Evolutionary conservation across 2,329 filamentous ascomycete species (phyloP), one percentile per base, ranked within the genome.

Genomic region (Paecilomyces variotii): DNA sequence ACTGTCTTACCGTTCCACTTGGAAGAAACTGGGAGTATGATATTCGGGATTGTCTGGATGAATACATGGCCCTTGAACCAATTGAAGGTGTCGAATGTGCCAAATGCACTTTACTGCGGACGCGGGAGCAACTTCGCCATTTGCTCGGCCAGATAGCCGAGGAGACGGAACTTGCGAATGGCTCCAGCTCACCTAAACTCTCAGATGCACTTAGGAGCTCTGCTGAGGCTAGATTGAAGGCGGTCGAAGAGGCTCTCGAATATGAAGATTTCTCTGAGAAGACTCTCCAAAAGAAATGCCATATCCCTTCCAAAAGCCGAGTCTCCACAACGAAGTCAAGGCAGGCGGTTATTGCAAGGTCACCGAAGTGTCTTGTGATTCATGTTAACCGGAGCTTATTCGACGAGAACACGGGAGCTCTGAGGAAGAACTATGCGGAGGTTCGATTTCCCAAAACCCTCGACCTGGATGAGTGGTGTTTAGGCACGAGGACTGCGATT

Each of bases 361-460:
- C 91, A 1, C 94, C 94, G 0, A 85, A 86, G 62, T 90, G 88
- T 58, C 78, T 99, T 12, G 89, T 87, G 0, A 80, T 97, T 7
- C 94, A 99, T 70, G 83, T 97, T 70, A 97, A 97, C 68, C 85
- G 94, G 49, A 97, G 92, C 55, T 84, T 94, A 0, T 97, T 96
- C 66, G 89, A 97, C 66, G 91, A 95, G 64, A 80, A 79, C 55
- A 95, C 90, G 0, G 90, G 91, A 4, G 79, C 84, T 60, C 84
- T 91, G 72, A 86, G 84, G 68, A 97, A 97, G 74, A 97, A 97
- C 66, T 84, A 85, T 34, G 89, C 92, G 0, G 80, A 82, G 0
- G 89, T 99, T 19, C 80, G 80, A 25, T 97, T 96, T 65, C 91
- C 92, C 0, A 80, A 80, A 60, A 77, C 77, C 0, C 76, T 97